Percentiles rank a stretch among this genome's conserved stretches.
Evolutionary conservation across 257 asterid species (phyloP).

Genomic region (Perilla frutescens): DNA sequence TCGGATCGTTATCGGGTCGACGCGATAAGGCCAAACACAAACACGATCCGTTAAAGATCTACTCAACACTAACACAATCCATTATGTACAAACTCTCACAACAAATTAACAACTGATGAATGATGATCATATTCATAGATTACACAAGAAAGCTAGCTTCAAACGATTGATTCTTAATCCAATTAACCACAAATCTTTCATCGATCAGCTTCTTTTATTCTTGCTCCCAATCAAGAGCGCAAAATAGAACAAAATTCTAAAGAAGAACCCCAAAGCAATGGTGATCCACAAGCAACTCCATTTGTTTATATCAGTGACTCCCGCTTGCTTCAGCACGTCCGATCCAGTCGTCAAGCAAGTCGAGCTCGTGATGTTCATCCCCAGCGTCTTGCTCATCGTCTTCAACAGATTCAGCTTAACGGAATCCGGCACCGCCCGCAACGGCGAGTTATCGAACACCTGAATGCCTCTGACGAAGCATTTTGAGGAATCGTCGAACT

Average conservation of each 20-base stretch:
- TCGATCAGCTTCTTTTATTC: constrained; percentile 54
- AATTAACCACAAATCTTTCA: no score
- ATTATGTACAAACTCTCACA: no score
- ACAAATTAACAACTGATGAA: no score
- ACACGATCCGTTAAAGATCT: no score
- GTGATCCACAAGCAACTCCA: constrained; percentile 75
- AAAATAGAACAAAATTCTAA: constrained; percentile 59
- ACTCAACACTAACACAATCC: no score
- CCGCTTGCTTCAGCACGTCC: constrained; percentile 53
- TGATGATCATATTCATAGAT: no score
- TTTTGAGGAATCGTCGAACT: no score
- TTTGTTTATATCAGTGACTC: constrained; percentile 55
- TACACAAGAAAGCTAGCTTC: no score
- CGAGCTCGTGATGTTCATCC: constrained; percentile 54
- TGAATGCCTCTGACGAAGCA: no score
- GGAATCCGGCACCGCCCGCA: constrained; percentile 37
- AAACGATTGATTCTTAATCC: not conserved
- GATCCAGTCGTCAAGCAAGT: constrained; percentile 57
- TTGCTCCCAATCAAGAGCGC: constrained; percentile 62
- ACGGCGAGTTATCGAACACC: no score
- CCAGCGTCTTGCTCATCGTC: constrained; percentile 56
- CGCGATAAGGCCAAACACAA: no score
- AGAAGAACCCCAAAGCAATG: constrained; percentile 63
- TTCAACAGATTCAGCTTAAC: constrained; percentile 47
- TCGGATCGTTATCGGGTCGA: no score